Conservation (phyloP, 176 grass and related monocot genomes). For the Rhynchospora pubera region DNA sequence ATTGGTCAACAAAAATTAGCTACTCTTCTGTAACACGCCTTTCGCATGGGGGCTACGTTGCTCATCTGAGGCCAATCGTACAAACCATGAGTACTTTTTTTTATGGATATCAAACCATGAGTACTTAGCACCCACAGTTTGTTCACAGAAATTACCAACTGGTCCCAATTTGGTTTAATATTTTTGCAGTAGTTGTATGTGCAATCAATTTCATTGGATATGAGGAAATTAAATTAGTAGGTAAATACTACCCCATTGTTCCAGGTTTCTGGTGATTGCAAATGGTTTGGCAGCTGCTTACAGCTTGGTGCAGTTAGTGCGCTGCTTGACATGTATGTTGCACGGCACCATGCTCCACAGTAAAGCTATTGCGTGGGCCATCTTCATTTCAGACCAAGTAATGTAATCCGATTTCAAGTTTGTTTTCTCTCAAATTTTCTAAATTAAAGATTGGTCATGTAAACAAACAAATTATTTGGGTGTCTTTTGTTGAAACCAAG, state of each 20-base stretch:
- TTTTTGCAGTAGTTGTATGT: background rate
- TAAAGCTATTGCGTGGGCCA: slow-evolving; percentile 66
- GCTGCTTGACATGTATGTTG: slow-evolving; percentile 47
- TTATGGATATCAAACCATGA: too few species aligned
- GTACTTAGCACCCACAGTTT: too few species aligned
- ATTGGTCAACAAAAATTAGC: too few species aligned
- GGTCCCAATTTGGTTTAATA: too few species aligned
- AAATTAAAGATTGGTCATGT: background rate
- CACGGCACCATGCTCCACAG: slow-evolving; percentile 49
- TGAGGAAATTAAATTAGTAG: background rate
- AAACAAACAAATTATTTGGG: background rate
- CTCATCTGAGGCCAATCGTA: too few species aligned
- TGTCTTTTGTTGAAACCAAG: too few species aligned
- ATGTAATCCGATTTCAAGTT: background rate
- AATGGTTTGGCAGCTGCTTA: slow-evolving; percentile 66
- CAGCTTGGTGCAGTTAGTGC: slow-evolving; percentile 60
- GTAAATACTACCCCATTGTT: background rate
- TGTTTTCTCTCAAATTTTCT: background rate
- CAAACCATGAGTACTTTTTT: too few species aligned
- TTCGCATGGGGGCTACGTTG: too few species aligned
- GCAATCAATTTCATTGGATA: background rate
- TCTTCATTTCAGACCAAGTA: slow-evolving; percentile 97
- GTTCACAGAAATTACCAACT: too few species aligned
- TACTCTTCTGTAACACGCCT: too few species aligned
- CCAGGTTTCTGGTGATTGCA: slow-evolving; percentile 82